Evolutionary conservation across 805 yeast genomes (phyloP).

Genomic region (Candida manassasensis): DNA sequence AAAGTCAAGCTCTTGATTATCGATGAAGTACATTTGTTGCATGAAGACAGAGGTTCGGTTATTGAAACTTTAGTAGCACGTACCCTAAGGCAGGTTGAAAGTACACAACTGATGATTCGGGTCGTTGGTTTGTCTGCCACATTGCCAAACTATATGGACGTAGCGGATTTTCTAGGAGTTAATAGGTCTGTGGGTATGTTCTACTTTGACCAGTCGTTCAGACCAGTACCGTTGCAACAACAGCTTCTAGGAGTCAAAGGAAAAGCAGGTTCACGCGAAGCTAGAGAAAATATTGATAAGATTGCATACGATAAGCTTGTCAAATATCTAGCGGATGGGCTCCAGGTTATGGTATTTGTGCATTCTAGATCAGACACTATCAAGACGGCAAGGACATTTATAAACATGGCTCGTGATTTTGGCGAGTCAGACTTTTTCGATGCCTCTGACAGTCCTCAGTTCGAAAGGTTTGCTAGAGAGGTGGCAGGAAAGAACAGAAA

Average conservation of each 20-base stretch:
- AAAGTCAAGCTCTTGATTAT: slow-evolving; percentile 84
- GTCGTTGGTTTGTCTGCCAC: slow-evolving; percentile 95
- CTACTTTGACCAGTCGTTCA: slow-evolving; percentile 85
- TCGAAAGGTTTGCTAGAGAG: slow-evolving; percentile 54
- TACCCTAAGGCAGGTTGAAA: slow-evolving; percentile 90
- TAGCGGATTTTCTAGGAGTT: slow-evolving; percentile 91
- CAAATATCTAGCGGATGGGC: slow-evolving; percentile 61
- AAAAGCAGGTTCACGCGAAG: slow-evolving; percentile 70
- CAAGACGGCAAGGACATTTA: slow-evolving; percentile 71
- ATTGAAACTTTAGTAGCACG: slow-evolving; percentile 93
- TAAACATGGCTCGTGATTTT: slow-evolving; percentile 58
- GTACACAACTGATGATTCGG: slow-evolving; percentile 88
- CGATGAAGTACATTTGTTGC: slow-evolving; percentile 94
- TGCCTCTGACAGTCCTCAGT: slow-evolving; percentile 40
- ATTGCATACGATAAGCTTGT: slow-evolving; percentile 73
- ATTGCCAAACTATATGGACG: slow-evolving; percentile 85
- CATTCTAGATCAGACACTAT: slow-evolving; percentile 93
- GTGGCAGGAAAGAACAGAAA: slow-evolving; percentile 63
- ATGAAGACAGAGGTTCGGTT: slow-evolving; percentile 97
- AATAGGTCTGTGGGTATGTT: slow-evolving; percentile 89
- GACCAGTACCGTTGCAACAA: slow-evolving; percentile 92
- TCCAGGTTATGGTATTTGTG: slow-evolving; percentile 95
- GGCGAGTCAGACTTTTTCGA: slow-evolving; percentile 58
- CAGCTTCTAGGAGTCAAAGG: slow-evolving; percentile 83
- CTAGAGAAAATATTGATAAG: slow-evolving; percentile 68